Base-by-base conservation (phyloP, 176 grass and related monocot genomes). In the Phragmites australis region DNA sequence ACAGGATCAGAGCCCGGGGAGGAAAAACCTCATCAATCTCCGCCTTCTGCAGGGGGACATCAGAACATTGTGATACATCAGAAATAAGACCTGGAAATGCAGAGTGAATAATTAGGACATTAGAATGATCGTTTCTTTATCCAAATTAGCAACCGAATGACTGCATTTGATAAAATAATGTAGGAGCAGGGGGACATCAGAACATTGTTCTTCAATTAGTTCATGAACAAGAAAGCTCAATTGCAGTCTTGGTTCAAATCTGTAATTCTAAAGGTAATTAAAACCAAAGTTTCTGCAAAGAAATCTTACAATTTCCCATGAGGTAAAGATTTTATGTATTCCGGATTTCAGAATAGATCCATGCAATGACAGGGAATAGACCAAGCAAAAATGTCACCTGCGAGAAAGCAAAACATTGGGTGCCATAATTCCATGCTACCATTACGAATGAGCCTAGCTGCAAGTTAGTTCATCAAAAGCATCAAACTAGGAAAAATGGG, bases 341-440 rank as follows among this genome's bases (percentile, higher is more conserved):
- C 72, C 43, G 60, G 69, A 84, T 85, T 79, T 95, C 93, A 0
- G 93, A 74, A n/a, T 92, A 92, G 22, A 92, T 60, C 89, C 89
- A 95, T 67, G 90, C 82, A 50, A 83, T 80, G 63, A 95, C 80
- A 11, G 87, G 77, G 43, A 87, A 78, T 83, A 92, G 83, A 54
- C 87, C 89, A 22, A 95, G 84, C 68, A 95, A 50, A 87, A 92
- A 72, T 2, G 93, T 88, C 51, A 95, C 84, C 93, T 95, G 87
- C 57, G 44, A 68, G 14, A 60, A 80, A 70, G 39, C 0, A 82
- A 71, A 82, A 72, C 6, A 34, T 6, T 11, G 1, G 70, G 59
- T 76, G 52, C 32, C 26, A n/a, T 51, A 42, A 41, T 39, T 43
- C 59, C 74, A 58, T 79, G 39, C 0, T 14, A 54, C 19, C 40